A percentile compares a stretch with the other conserved stretches of the same genome.
Conservation (phyloP, 495 filamentous ascomycete species). For the Halenospora varia region DNA sequence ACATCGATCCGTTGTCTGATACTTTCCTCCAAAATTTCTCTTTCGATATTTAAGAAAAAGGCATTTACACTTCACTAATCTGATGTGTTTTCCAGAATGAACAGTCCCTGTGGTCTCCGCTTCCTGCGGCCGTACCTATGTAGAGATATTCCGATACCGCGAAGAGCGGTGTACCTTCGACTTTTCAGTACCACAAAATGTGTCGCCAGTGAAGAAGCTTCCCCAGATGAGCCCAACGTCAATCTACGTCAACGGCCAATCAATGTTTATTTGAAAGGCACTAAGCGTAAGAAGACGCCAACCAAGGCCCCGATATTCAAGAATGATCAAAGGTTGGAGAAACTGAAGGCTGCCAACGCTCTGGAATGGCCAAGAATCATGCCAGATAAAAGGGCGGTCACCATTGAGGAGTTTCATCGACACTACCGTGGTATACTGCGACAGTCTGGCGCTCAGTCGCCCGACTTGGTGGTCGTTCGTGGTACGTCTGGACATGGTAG, state of each 20-base stretch:
- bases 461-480: constrained; percentile 40
- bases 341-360: constrained; percentile 39
- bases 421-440: constrained; percentile 27
- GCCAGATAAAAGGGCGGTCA: constrained; percentile 17
- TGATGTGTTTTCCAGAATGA: constrained; percentile 30
- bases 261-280: background rate
- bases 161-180: constrained; percentile 35
- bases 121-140: constrained; percentile 52
- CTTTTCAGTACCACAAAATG: constrained; percentile 35
- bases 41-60: constrained; percentile 6
- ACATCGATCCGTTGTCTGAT: constrained; percentile 42
- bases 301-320: background rate
- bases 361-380: constrained; percentile 50
- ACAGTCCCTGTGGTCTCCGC: constrained; percentile 30
- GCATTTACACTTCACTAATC: constrained; percentile 23
- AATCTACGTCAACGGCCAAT: too few species aligned
- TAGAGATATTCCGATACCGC: constrained; percentile 27
- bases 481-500: background rate
- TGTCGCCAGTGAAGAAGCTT: background rate
- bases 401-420: constrained; percentile 18
- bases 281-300: background rate
- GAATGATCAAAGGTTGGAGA: constrained; percentile 37
- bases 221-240: too few species aligned
- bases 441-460: too few species aligned
- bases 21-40: constrained; percentile 15